Conservation (phyloP, 352 stramenopile genomes). For the Phytophthora citricola region DNA sequence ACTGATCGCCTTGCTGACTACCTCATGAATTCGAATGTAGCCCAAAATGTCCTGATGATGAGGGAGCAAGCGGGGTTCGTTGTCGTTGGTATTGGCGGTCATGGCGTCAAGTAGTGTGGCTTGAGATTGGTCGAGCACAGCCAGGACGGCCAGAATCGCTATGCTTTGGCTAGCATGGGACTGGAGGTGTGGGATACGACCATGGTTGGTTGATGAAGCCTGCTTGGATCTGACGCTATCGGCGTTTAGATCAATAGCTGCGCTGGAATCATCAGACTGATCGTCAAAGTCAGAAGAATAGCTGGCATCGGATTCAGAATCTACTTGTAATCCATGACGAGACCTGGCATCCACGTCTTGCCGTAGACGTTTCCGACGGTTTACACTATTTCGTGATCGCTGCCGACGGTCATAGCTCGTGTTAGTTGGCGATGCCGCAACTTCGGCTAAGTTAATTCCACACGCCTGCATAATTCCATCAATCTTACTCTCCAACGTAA, state of each 20-base stretch:
- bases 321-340: slow-evolving; percentile 8
- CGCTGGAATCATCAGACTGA: slow-evolving; percentile 11
- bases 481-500: slow-evolving; percentile 41
- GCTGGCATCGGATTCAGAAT: slow-evolving; percentile 34
- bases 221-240: neutral
- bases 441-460: slow-evolving; percentile 34
- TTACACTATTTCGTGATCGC: slow-evolving; percentile 6
- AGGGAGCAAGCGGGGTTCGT: slow-evolving; percentile 16
- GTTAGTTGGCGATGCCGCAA: neutral
- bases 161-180: slow-evolving; percentile 41
- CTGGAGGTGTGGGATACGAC: slow-evolving; percentile 46
- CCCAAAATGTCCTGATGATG: slow-evolving; percentile 39
- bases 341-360: slow-evolving; percentile 39
- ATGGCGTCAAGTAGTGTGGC: slow-evolving; percentile 37
- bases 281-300: slow-evolving; percentile 29
- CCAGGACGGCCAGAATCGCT: slow-evolving; percentile 43
- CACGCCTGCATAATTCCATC: slow-evolving; percentile 50
- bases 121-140: slow-evolving; percentile 48
- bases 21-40: slow-evolving; percentile 43
- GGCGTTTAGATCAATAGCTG: neutral
- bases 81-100: slow-evolving; percentile 14
- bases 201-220: neutral
- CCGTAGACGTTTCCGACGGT: slow-evolving; percentile 39
- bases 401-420: neutral
- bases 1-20: slow-evolving; percentile 39